Conservation (phyloP, 2,329 filamentous ascomycete genomes). For the Emmonsia crescens region DNA sequence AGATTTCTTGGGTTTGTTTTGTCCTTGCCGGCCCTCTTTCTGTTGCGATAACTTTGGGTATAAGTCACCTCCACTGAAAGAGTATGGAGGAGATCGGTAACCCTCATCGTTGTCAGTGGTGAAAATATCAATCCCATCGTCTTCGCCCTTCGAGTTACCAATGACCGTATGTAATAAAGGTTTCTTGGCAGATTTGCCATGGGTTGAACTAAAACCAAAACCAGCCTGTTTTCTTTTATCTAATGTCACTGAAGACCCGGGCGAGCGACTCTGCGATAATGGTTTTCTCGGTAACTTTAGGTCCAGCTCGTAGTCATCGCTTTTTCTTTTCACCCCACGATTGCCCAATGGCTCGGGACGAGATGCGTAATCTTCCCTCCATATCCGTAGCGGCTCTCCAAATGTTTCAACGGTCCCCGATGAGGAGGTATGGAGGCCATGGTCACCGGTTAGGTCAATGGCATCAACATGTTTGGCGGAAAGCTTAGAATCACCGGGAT, state of each 20-base stretch:
- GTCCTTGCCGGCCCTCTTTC: not conserved
- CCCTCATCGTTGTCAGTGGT: not conserved
- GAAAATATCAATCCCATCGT: conserved; percentile 20
- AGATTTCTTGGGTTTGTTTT: not conserved
- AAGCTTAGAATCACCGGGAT: conserved; percentile 9
- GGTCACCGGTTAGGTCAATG: conserved; percentile 35
- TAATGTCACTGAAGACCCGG: conserved; percentile 6
- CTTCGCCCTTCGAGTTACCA: conserved; percentile 28
- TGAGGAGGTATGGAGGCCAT: conserved; percentile 25
- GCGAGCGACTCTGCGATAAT: conserved; percentile 13
- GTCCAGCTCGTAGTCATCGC: conserved; percentile 35
- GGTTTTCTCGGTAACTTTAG: conserved; percentile 24
- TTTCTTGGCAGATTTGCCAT: conserved; percentile 8
- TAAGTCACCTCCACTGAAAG: conserved; percentile 17
- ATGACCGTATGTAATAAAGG: conserved; percentile 14
- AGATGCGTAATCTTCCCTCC: conserved; percentile 34
- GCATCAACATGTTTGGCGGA: conserved; percentile 30
- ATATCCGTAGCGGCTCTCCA: conserved; percentile 32
- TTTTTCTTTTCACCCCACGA: conserved; percentile 40
- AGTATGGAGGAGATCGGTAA: not conserved
- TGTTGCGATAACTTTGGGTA: conserved; percentile 17
- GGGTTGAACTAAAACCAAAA: conserved; percentile 6
- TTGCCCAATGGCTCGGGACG: conserved; percentile 27
- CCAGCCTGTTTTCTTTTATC: conserved; percentile 6
- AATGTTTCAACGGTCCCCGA: conserved; percentile 31